A percentile compares a stretch with the other conserved stretches of the same genome.
phyloP scores from a whole-genome alignment of 2,329 filamentous ascomycete genomes.

The Ceratocystis harringtonii region DNA sequence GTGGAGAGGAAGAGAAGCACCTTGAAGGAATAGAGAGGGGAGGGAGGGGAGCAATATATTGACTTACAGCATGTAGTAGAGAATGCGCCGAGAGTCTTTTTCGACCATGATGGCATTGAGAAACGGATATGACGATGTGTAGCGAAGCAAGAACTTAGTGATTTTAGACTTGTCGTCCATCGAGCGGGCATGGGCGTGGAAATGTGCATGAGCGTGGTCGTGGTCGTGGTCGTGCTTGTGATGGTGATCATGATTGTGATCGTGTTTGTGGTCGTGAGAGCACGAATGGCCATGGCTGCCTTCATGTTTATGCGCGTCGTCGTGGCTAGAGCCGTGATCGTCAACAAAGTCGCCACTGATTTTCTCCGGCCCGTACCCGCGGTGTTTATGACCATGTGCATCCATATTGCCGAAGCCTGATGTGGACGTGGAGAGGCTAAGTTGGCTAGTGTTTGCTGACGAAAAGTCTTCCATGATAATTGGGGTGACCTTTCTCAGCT shows the following conservation, averaged over 20 bases:
- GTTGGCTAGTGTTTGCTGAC: neutral
- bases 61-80: constrained; percentile 84
- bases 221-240: constrained; percentile 15
- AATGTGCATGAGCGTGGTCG: constrained; percentile 21
- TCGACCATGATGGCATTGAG: constrained; percentile 76
- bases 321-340: constrained; percentile 20
- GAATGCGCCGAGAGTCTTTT: constrained; percentile 84
- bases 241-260: constrained; percentile 20
- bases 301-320: constrained; percentile 19
- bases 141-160: constrained; percentile 56
- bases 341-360: neutral
- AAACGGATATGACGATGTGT: constrained; percentile 57
- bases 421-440: neutral
- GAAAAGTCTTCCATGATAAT: constrained; percentile 8
- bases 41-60: constrained; percentile 9
- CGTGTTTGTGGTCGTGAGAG: constrained; percentile 20
- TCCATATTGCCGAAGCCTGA: neutral
- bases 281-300: constrained; percentile 20
- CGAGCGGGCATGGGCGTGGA: constrained; percentile 21
- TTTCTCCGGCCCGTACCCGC: neutral
- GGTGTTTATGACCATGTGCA: constrained; percentile 5
- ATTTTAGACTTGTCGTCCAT: constrained; percentile 38
- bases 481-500: neutral
- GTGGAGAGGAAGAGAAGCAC: neutral
- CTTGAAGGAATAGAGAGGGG: neutral